phyloP scores from a whole-genome alignment of 1,284 basidiomycete genomes.

The Ustilago bromivora region DNA sequence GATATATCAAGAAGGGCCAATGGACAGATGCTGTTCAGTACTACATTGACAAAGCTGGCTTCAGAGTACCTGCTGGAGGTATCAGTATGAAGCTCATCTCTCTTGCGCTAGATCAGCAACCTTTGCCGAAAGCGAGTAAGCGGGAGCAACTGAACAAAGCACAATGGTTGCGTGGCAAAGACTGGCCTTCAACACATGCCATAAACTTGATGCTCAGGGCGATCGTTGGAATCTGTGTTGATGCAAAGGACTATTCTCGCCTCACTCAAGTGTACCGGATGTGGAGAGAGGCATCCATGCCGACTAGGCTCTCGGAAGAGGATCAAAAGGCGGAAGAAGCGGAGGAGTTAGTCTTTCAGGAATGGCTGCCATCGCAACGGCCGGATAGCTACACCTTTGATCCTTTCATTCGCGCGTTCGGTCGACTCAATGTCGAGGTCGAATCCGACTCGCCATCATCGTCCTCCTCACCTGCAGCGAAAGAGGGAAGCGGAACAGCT shows the following conservation, averaged over 20 bases:
- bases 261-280: conserved; percentile 19
- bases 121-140: not conserved
- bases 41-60: conserved; percentile 26
- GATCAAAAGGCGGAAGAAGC: not conserved
- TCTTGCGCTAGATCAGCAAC: conserved; percentile 16
- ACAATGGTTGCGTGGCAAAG: conserved; percentile 11
- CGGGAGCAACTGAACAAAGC: not conserved
- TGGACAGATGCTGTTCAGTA: conserved; percentile 30
- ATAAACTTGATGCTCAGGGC: conserved; percentile 44
- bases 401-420: conserved; percentile 39
- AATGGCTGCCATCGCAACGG: conserved; percentile 39
- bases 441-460: not conserved
- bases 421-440: conserved; percentile 18
- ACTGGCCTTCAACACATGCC: conserved; percentile 50
- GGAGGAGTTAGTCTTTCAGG: conserved; percentile 15
- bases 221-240: conserved; percentile 20
- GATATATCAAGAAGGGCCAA: conserved; percentile 21
- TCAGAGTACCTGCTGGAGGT: conserved; percentile 37
- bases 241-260: conserved; percentile 29
- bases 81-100: conserved; percentile 27
- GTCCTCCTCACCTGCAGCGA: not conserved
- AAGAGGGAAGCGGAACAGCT: not conserved
- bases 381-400: conserved; percentile 43
- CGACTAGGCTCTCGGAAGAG: not conserved
- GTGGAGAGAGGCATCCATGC: conserved; percentile 27